Evolutionary conservation across 2,329 filamentous ascomycete genomes (phyloP).

Genomic region (Hortaea sp.): DNA sequence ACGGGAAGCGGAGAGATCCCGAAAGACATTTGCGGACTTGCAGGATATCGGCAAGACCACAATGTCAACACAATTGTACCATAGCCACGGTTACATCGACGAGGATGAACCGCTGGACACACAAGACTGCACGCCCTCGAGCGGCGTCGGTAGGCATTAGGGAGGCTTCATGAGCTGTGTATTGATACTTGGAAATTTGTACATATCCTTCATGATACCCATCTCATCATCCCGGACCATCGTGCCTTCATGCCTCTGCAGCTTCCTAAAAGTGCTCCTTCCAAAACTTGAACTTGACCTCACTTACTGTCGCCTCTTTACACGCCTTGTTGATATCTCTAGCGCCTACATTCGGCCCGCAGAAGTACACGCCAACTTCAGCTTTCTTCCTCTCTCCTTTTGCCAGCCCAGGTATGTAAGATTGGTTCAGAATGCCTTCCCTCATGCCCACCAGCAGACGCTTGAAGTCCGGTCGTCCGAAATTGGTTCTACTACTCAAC

Average conservation of each 20-base stretch:
- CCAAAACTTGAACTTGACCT: slow-evolving; percentile 95
- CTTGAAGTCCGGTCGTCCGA: slow-evolving; percentile 82
- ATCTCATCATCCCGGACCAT: neutral
- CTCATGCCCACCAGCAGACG: slow-evolving; percentile 76
- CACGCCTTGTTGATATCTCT: slow-evolving; percentile 77
- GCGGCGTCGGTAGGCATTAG: too few species aligned
- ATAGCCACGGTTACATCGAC: too few species aligned
- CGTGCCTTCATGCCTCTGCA: neutral
- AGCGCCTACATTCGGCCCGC: slow-evolving; percentile 72
- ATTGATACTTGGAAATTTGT: neutral
- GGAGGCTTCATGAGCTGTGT: neutral
- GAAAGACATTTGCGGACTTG: too few species aligned
- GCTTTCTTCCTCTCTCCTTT: slow-evolving; percentile 55
- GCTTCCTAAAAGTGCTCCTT: slow-evolving; percentile 68
- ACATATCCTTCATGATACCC: slow-evolving; percentile 6
- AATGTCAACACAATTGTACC: too few species aligned
- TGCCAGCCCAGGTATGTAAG: slow-evolving; percentile 69
- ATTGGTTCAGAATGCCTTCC: slow-evolving; percentile 73
- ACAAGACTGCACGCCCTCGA: too few species aligned
- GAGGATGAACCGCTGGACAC: too few species aligned
- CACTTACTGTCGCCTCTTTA: slow-evolving; percentile 58
- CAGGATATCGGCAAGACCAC: too few species aligned
- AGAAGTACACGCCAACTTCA: slow-evolving; percentile 95
- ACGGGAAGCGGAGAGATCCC: neutral
- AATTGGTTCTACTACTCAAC: slow-evolving; percentile 81